A percentile compares a stretch with the other conserved stretches of the same genome.
Conservation (phyloP, 2,329 filamentous ascomycete species). For the Huntiella omanensis region DNA sequence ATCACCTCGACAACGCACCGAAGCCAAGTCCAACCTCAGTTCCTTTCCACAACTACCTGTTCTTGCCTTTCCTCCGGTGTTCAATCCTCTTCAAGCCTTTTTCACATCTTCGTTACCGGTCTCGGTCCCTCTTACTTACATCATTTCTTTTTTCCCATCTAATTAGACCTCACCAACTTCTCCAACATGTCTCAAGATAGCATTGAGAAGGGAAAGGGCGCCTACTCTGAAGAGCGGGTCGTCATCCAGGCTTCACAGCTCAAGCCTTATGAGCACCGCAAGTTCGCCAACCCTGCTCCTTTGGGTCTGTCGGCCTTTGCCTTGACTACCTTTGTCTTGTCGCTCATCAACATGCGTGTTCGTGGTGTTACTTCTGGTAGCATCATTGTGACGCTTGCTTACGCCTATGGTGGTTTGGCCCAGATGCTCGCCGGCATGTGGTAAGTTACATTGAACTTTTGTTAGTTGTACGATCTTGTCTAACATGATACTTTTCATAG, state of each 20-base stretch:
- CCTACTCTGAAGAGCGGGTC: constrained; percentile 10
- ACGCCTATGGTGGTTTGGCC: constrained; percentile 59
- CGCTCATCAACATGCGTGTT: constrained; percentile 50
- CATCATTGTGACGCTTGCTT: constrained; percentile 49
- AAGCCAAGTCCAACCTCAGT: constrained; percentile 1
- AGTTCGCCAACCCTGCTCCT: constrained; percentile 64
- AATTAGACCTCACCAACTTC: constrained; percentile 10
- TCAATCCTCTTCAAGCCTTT: background rate
- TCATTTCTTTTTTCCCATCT: constrained; percentile 1
- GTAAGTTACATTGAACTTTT: constrained; percentile 26
- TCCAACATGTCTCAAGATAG: constrained; percentile 11
- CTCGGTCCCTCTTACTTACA: constrained; percentile 7
- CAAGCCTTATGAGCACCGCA: constrained; percentile 44
- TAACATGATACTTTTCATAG: constrained; percentile 21
- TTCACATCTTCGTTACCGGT: background rate
- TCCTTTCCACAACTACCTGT: constrained; percentile 1
- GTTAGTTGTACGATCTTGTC: background rate
- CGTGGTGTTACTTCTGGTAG: constrained; percentile 41
- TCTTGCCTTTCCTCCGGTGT: background rate
- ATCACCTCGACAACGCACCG: background rate
- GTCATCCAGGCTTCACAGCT: constrained; percentile 46
- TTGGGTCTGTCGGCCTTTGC: constrained; percentile 64
- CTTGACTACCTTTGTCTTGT: constrained; percentile 65
- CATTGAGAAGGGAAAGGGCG: constrained; percentile 9
- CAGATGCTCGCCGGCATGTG: constrained; percentile 76